phyloP scores from a whole-genome alignment of 2,329 filamentous ascomycete species.

The Cucurbitaria berberidis region DNA sequence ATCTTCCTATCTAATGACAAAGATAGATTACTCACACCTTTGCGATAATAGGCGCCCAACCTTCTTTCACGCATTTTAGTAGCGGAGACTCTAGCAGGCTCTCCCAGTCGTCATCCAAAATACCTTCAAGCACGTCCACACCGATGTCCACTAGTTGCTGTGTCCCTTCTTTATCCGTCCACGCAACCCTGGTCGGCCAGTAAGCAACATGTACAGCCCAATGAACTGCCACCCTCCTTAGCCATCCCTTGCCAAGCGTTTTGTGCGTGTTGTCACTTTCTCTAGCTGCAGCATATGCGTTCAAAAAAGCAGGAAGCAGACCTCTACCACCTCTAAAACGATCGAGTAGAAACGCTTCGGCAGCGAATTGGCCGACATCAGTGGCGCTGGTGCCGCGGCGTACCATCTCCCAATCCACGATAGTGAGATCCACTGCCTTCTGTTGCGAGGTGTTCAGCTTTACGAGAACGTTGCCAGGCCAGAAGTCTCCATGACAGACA shows the following conservation, averaged over 20 bases:
- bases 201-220: slow-evolving; percentile 45
- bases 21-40: background rate
- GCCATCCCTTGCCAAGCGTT: slow-evolving; percentile 26
- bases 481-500: slow-evolving; percentile 50
- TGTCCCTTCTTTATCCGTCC: slow-evolving; percentile 35
- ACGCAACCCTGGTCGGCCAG: slow-evolving; percentile 43
- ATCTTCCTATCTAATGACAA: background rate
- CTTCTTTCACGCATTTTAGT: slow-evolving; percentile 15
- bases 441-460: background rate
- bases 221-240: slow-evolving; percentile 40
- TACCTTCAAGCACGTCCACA: slow-evolving; percentile 18
- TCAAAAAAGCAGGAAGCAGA: slow-evolving; percentile 36
- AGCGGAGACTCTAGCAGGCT: slow-evolving; percentile 17
- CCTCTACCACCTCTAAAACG: slow-evolving; percentile 38
- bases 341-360: slow-evolving; percentile 47
- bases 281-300: slow-evolving; percentile 24
- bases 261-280: background rate
- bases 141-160: slow-evolving; percentile 34
- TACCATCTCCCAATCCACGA: slow-evolving; percentile 48
- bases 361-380: slow-evolving; percentile 48
- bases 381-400: slow-evolving; percentile 44
- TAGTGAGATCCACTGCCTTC: slow-evolving; percentile 23
- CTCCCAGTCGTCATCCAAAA: slow-evolving; percentile 28
- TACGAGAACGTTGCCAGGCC: slow-evolving; percentile 48
- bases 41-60: slow-evolving; percentile 4